Evolutionary conservation across 2,329 filamentous ascomycete genomes (phyloP).

Genomic region (Neoarthrinium moseri): DNA sequence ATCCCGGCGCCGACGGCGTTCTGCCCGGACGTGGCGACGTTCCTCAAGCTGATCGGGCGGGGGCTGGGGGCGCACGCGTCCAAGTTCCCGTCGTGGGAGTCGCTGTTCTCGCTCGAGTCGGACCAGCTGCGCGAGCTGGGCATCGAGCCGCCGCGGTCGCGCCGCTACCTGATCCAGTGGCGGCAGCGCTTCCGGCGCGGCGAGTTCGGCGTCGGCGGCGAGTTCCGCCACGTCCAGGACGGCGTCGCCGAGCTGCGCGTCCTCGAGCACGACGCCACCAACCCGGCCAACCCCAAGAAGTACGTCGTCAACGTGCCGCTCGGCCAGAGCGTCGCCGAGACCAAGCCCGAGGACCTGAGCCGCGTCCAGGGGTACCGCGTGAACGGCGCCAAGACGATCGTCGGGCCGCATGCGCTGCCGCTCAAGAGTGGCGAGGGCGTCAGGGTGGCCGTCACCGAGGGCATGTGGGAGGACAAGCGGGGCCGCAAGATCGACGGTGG

Average conservation of each 20-base stretch:
- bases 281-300: constrained; percentile 42
- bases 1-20: constrained; percentile 77
- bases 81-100: constrained; percentile 90
- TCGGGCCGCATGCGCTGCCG: constrained; percentile 71
- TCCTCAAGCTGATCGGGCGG: constrained; percentile 89
- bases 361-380: constrained; percentile 67
- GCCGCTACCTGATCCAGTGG: constrained; percentile 85
- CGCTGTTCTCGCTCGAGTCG: constrained; percentile 80
- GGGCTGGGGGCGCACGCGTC: constrained; percentile 75
- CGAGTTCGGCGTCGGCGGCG: constrained; percentile 77
- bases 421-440: constrained; percentile 65
- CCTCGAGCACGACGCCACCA: constrained; percentile 36
- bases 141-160: constrained; percentile 78
- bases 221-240: constrained; percentile 68
- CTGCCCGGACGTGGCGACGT: constrained; percentile 80
- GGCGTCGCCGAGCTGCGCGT: constrained; percentile 53
- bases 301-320: constrained; percentile 56
- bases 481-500: constrained; percentile 95
- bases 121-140: constrained; percentile 78
- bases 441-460: constrained; percentile 71
- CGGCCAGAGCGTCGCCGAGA: constrained; percentile 36
- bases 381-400: constrained; percentile 65
- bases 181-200: constrained; percentile 80
- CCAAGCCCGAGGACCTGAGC: constrained; percentile 38
- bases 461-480: constrained; percentile 87